These are phyloP conservation scores for Termitomyces sp. DNA, from an alignment of 768 basidiomycete species.

Conservation along the genomic window DNA sequence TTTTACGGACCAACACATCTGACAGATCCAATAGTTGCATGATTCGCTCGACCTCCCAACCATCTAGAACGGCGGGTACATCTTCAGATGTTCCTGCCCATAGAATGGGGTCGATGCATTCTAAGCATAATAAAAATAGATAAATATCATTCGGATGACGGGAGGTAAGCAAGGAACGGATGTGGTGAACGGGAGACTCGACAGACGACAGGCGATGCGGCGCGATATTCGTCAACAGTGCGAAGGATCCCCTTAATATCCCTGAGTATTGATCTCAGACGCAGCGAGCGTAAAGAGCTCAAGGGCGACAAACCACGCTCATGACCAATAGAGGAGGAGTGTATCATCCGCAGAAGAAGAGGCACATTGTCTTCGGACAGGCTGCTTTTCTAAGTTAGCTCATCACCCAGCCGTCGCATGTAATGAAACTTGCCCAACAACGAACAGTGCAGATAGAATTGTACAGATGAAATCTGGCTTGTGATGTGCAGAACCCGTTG, in stretches of 20 bases:
- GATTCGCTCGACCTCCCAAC: slow-evolving; percentile 65
- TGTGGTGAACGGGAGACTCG: slow-evolving; percentile 32
- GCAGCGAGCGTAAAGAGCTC: neutral
- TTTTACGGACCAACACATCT: slow-evolving; percentile 52
- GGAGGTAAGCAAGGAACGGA: slow-evolving; percentile 57
- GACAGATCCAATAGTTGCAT: slow-evolving; percentile 61
- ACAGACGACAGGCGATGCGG: slow-evolving; percentile 22
- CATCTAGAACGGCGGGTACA: slow-evolving; percentile 52
- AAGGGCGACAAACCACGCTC: slow-evolving; percentile 16
- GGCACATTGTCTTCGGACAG: slow-evolving; percentile 18
- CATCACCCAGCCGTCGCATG: neutral
- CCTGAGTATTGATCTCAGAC: slow-evolving; percentile 16
- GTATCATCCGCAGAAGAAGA: slow-evolving; percentile 21
- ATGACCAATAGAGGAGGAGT: slow-evolving; percentile 15
- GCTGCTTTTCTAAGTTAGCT: slow-evolving; percentile 6
- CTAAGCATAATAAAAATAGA: slow-evolving; percentile 60
- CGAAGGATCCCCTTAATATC: slow-evolving; percentile 32
- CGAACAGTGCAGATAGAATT: slow-evolving; percentile 20
- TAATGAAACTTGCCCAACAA: slow-evolving; percentile 22
- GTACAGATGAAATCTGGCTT: slow-evolving; percentile 14
- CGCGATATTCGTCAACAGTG: slow-evolving; percentile 23
- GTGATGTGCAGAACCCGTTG: neutral
- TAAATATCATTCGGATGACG: slow-evolving; percentile 55
- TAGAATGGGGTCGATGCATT: slow-evolving; percentile 45
- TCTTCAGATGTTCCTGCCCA: slow-evolving; percentile 65